Evolutionary conservation across 2,329 filamentous ascomycete species (phyloP), one percentile per base, ranked within the genome.

Genomic region (Colletotrichum somersetense): DNA sequence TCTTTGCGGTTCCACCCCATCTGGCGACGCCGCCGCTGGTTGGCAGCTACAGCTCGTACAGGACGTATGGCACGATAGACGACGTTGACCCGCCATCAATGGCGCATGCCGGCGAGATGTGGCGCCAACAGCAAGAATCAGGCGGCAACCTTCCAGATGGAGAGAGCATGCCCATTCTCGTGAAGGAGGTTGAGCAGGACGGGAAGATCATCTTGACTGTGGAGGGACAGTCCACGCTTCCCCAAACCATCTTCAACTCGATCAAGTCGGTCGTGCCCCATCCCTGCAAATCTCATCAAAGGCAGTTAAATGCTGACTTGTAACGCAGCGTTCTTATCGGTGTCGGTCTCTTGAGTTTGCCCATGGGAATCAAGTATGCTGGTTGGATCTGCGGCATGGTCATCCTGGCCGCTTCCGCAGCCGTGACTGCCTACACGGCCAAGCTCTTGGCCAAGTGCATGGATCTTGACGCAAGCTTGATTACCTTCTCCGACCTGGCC

Each of bases 201-300:
- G 94, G 96, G 53, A 94, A 92, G 78, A 89, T 96, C 59, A 90
- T 97, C 67, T 89, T 96, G 76, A 89, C 96, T 2, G 91, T 97
- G 2, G 92, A 97, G 73, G 96, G 96, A 50, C 95, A 97, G 83
- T 97, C 94, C n/a, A 99, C 96, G 1, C 86, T 98, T 20, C 95
- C 95, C 0, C 96, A 98, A 83, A 98, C 96, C 8, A 89, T 98
- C 74, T 97, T 98, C 86, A 99, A 99, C 82, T 97, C 94, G 3
- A 96, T 96, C 79, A 97, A 97, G 83, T 85, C 75, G 73, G 81
- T 20, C 44, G 6, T 35, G 40, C 67, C 53, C 53, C 40, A 5
- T 20, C 26, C 20, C 23, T 23, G n/a, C 35, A 40, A 30, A 35
- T n/a, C 18, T 35, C 14, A 16, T n/a, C n/a, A 16, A 52, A 48